Evolutionary conservation across 345 rosid genomes (phyloP).

Genomic region (Citrus medica): DNA sequence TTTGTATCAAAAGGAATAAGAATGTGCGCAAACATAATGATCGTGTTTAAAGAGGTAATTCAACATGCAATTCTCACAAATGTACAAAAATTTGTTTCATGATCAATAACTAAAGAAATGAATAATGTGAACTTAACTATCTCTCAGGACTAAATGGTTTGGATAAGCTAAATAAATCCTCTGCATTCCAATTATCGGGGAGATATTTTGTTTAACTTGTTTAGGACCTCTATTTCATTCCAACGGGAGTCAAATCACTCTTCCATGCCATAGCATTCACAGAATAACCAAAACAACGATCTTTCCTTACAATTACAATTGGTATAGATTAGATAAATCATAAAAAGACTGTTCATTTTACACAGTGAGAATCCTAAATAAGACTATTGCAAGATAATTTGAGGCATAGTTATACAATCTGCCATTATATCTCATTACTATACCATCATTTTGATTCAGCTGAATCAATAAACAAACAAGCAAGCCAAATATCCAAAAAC

Average conservation of each 20-base stretch:
- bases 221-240: background rate
- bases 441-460: background rate
- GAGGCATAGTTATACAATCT: background rate
- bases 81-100: background rate
- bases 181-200: background rate
- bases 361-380: background rate
- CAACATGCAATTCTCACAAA: background rate
- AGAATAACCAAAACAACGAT: too few relatives aligned
- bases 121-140: background rate
- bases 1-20: background rate
- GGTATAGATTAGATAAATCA: background rate
- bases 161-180: background rate
- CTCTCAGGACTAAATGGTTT: background rate
- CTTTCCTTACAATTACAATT: background rate
- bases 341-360: background rate
- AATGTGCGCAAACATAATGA: background rate
- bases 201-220: background rate
- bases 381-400: background rate
- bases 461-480: too few relatives aligned
- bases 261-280: background rate
- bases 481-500: background rate
- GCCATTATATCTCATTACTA: too few relatives aligned
- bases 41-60: background rate
- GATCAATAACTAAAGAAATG: background rate
- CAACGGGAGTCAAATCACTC: background rate